Evolutionary conservation across 768 basidiomycete genomes (phyloP).

Genomic region (Cystobasidium onofrii): DNA sequence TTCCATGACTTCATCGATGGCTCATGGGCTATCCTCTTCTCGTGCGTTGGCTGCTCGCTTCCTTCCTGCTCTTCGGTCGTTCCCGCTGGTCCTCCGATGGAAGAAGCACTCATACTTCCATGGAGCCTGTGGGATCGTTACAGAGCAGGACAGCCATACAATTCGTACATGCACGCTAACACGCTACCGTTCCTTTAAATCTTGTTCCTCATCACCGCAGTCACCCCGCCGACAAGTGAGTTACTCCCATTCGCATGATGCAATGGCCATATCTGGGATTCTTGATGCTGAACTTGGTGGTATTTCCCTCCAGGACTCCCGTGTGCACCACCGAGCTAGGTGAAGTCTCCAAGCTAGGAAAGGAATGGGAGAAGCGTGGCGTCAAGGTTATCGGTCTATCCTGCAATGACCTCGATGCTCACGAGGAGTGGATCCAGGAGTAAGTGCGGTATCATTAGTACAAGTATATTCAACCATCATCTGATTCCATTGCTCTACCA

Average conservation of each 20-base stretch:
- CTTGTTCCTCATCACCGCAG: constrained; percentile 1
- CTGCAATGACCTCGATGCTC: constrained; percentile 77
- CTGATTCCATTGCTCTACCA: constrained; percentile 6
- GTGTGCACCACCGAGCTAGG: constrained; percentile 94
- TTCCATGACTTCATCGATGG: constrained; percentile 80
- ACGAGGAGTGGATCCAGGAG: constrained; percentile 79
- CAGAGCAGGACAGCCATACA: not conserved
- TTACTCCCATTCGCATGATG: too few relatives aligned
- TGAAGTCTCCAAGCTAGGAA: constrained; percentile 77
- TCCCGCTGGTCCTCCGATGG: constrained; percentile 40
- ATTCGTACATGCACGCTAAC: not conserved
- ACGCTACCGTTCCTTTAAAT: not conserved
- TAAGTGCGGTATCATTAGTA: constrained; percentile 50
- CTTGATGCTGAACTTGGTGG: too few relatives aligned
- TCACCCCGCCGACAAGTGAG: constrained; percentile 31
- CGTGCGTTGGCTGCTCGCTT: constrained; percentile 62
- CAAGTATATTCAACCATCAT: too few relatives aligned
- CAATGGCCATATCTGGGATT: too few relatives aligned
- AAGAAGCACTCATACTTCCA: too few relatives aligned
- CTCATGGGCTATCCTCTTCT: constrained; percentile 83
- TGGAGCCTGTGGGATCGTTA: too few relatives aligned
- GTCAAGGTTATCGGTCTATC: constrained; percentile 72
- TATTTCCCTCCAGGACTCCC: constrained; percentile 32
- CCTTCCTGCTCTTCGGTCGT: constrained; percentile 56
- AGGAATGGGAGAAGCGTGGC: constrained; percentile 74